Conservation (phyloP, 2,329 filamentous ascomycete species). For the Aspergillus uvarum region DNA sequence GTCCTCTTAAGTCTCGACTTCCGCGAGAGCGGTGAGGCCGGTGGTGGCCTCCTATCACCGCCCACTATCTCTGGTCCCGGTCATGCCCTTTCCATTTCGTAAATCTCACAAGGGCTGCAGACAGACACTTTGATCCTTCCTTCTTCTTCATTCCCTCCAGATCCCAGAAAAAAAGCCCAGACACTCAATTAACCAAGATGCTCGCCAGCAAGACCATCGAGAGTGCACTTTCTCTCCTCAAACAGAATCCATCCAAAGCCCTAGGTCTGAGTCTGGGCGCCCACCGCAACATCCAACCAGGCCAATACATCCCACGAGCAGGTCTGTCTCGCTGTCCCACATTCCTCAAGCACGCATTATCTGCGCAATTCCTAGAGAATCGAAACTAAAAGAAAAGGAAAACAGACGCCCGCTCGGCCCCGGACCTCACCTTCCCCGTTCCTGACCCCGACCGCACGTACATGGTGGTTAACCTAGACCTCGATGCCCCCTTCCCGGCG, state of each 20-base stretch:
- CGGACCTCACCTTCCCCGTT: background rate
- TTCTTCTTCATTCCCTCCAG: too few relatives aligned
- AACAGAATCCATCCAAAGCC: background rate
- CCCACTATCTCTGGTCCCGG: too few relatives aligned
- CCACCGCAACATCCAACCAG: background rate
- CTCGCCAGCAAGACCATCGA: background rate
- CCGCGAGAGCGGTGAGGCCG: too few relatives aligned
- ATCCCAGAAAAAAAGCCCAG: too few relatives aligned
- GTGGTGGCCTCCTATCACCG: too few relatives aligned
- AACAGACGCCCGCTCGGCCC: background rate
- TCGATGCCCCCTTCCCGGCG: background rate
- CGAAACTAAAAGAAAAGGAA: background rate
- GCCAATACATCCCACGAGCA: background rate
- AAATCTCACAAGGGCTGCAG: too few relatives aligned
- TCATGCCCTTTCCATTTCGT: too few relatives aligned
- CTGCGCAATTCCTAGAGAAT: too few relatives aligned
- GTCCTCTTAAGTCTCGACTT: too few relatives aligned
- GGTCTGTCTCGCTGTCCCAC: background rate
- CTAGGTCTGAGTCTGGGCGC: background rate
- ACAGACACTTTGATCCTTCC: too few relatives aligned
- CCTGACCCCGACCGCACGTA: background rate
- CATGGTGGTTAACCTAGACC: background rate
- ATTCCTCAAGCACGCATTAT: background rate
- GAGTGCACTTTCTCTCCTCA: background rate
- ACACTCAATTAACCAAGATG: background rate